phyloP scores from a whole-genome alignment of 2,329 filamentous ascomycete species.

The Scedosporium apiospermum region DNA sequence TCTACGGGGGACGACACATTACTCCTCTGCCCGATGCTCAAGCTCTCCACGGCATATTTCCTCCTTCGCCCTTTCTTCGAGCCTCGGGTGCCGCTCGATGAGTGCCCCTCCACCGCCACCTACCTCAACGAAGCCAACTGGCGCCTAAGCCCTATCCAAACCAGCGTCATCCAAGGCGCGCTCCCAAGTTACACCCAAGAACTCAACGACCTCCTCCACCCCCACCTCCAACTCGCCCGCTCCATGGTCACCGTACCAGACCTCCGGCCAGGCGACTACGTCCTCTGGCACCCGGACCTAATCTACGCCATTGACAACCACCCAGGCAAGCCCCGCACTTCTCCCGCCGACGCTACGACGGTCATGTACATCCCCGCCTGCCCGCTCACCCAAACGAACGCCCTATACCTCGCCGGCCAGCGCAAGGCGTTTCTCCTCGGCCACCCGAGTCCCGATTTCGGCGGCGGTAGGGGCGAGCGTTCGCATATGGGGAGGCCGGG shows the following conservation, averaged over 20 bases:
- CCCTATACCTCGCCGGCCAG: slow-evolving; percentile 30
- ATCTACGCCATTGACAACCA: slow-evolving; percentile 40
- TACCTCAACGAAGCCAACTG: slow-evolving; percentile 3
- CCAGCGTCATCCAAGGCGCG: slow-evolving; percentile 58
- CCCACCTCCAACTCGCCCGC: slow-evolving; percentile 57
- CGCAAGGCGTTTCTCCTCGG: slow-evolving; percentile 31
- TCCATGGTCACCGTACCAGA: slow-evolving; percentile 63
- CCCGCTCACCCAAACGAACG: slow-evolving; percentile 31
- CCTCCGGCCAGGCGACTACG: slow-evolving; percentile 66
- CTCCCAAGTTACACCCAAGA: slow-evolving; percentile 61
- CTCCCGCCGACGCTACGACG: slow-evolving; percentile 12
- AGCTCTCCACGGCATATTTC: slow-evolving; percentile 63
- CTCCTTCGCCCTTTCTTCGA: slow-evolving; percentile 67
- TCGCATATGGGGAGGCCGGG: slow-evolving; percentile 23
- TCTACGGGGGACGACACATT: slow-evolving; percentile 59
- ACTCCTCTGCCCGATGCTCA: slow-evolving; percentile 61
- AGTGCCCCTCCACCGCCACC: not conserved
- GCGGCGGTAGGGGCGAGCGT: slow-evolving; percentile 22
- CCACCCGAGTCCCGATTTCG: slow-evolving; percentile 30
- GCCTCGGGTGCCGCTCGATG: slow-evolving; percentile 20
- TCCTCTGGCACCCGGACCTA: slow-evolving; percentile 49
- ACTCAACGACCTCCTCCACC: slow-evolving; percentile 56
- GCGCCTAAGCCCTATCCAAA: slow-evolving; percentile 19
- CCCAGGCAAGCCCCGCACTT: not conserved
- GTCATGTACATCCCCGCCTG: slow-evolving; percentile 30